Conservation (phyloP, 495 filamentous ascomycete species). For the Trichoderma gamsii region DNA sequence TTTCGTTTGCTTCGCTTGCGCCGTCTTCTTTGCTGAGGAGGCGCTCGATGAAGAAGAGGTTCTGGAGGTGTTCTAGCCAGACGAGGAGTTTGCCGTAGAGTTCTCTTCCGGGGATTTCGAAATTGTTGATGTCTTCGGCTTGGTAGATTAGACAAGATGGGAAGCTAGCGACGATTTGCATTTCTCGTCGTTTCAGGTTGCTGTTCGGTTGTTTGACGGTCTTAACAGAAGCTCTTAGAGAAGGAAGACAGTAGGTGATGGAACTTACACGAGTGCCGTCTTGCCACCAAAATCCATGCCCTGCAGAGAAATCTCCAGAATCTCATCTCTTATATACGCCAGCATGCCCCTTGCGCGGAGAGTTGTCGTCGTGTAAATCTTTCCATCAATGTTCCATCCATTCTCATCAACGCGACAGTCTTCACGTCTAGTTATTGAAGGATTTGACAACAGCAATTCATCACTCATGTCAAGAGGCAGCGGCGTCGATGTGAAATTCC, state of each 20-base stretch:
- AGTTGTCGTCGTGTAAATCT: conserved; percentile 35
- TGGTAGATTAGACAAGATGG: conserved; percentile 28
- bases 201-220: not conserved
- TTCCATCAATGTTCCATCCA: conserved; percentile 49
- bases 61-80: conserved; percentile 50
- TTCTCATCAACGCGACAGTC: conserved; percentile 40
- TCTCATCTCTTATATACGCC: conserved; percentile 47
- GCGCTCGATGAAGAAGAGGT: conserved; percentile 54
- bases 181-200: conserved; percentile 8
- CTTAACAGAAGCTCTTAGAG: not conserved
- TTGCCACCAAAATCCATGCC: conserved; percentile 37
- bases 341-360: conserved; percentile 47
- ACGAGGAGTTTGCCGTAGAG: conserved; percentile 30
- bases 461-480: conserved; percentile 52
- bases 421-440: not conserved
- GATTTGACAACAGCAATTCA: conserved; percentile 20
- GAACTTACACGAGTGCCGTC: conserved; percentile 41
- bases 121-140: conserved; percentile 28
- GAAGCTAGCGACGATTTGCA: conserved; percentile 19
- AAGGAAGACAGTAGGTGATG: not conserved
- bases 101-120: conserved; percentile 22
- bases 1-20: conserved; percentile 17
- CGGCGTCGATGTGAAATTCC: conserved; percentile 49
- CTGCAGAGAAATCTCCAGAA: conserved; percentile 49
- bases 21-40: conserved; percentile 41